Conservation (phyloP, 441 rosid species). For the Melastoma candidum region DNA sequence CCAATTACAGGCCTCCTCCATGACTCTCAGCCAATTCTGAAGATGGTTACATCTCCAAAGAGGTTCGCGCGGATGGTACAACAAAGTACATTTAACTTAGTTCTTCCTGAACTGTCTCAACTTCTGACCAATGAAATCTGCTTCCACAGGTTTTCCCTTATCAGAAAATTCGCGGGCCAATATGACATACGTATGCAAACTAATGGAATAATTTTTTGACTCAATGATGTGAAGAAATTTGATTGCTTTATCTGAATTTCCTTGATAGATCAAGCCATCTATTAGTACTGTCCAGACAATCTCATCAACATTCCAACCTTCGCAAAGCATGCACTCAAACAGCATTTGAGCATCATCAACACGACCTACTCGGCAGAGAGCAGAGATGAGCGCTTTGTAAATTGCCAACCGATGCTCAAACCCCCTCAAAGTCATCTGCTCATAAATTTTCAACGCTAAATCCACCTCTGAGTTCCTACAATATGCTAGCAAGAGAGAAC, state of each 20-base stretch:
- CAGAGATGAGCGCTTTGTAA: conserved; percentile 38
- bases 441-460: conserved; percentile 31
- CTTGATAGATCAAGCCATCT: conserved; percentile 50
- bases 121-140: conserved; percentile 14
- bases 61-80: conserved; percentile 3
- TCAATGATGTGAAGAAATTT: conserved; percentile 44
- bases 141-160: conserved; percentile 23
- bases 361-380: conserved; percentile 29
- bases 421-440: conserved; percentile 20
- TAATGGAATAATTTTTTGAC: conserved; percentile 27
- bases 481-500: conserved; percentile 30
- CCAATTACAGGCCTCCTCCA: too few species aligned
- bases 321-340: conserved; percentile 32
- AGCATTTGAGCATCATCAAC: conserved; percentile 33
- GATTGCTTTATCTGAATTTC: conserved; percentile 32
- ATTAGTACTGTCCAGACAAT: conserved; percentile 53
- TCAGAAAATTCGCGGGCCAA: conserved; percentile 39
- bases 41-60: background rate
- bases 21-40: too few species aligned
- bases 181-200: conserved; percentile 24
- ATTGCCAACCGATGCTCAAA: conserved; percentile 21
- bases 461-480: conserved; percentile 41
- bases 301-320: conserved; percentile 38
- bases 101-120: conserved; percentile 15
- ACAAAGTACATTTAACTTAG: conserved; percentile 7